These are phyloP conservation scores for Botryotinia narcissicola DNA, from an alignment of 2,329 filamentous ascomycete genomes.

Conservation along the genomic window DNA sequence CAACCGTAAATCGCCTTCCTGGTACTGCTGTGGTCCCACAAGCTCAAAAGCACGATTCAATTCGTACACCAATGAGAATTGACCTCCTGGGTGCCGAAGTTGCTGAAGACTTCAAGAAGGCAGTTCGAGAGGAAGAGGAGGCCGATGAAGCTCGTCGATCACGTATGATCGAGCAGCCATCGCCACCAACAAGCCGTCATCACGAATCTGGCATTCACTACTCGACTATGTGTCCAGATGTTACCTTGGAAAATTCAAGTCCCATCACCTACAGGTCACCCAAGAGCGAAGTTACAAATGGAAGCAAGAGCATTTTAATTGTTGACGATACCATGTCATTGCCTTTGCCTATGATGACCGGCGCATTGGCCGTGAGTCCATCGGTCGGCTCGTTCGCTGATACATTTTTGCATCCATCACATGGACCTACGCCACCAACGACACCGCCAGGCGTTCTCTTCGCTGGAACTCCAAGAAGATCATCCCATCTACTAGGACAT, in stretches of 20 bases:
- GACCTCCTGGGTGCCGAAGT: conserved; percentile 80
- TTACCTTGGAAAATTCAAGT: conserved; percentile 28
- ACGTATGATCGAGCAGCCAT: conserved; percentile 31
- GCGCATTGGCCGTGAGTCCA: conserved; percentile 40
- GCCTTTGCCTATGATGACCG: conserved; percentile 50
- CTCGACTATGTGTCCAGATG: conserved; percentile 32
- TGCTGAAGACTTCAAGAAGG: conserved; percentile 74
- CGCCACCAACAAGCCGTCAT: conserved; percentile 22
- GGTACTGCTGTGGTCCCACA: conserved; percentile 61
- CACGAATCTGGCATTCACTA: conserved; percentile 28
- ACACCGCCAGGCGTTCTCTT: conserved; percentile 52
- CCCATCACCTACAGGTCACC: conserved; percentile 23
- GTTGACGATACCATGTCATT: conserved; percentile 51
- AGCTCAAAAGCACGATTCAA: conserved; percentile 45
- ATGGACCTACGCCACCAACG: conserved; percentile 58
- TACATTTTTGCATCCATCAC: conserved; percentile 48
- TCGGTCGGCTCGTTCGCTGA: conserved; percentile 56
- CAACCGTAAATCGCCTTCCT: conserved; percentile 57
- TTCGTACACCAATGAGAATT: conserved; percentile 61
- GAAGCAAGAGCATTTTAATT: conserved; percentile 90
- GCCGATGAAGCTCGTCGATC: conserved; percentile 38
- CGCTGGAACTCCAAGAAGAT: conserved; percentile 50
- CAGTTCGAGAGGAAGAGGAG: conserved; percentile 63
- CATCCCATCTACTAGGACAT: conserved; percentile 53
- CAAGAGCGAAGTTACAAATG: conserved; percentile 52